These are phyloP conservation scores for Sporisorium graminicola DNA, from an alignment of 1,284 basidiomycete species.

Conservation along the genomic window DNA sequence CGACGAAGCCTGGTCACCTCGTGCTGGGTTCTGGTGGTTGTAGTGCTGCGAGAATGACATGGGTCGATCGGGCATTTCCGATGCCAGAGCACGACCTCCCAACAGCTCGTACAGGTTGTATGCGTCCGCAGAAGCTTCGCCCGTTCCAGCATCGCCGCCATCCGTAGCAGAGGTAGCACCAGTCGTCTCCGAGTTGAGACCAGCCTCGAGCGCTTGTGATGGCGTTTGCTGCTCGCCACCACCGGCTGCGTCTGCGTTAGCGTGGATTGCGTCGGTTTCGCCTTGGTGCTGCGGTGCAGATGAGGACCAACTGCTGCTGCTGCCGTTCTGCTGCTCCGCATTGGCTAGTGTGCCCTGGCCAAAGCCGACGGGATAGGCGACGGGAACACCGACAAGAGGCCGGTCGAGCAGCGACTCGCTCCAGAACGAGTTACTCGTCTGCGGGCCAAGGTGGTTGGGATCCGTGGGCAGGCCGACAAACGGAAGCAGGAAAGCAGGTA, in stretches of 20 bases:
- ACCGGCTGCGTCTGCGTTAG: neutral
- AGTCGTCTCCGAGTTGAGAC: constrained; percentile 4
- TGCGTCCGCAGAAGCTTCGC: constrained; percentile 29
- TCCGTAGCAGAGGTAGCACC: constrained; percentile 4
- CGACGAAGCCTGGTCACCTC: constrained; percentile 41
- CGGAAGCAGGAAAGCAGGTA: constrained; percentile 45
- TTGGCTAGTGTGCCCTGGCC: constrained; percentile 23
- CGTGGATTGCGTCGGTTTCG: constrained; percentile 4
- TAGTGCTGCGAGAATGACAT: constrained; percentile 58
- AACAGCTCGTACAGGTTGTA: constrained; percentile 50
- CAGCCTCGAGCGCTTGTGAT: constrained; percentile 14
- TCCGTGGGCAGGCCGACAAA: constrained; percentile 53
- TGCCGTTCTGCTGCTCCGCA: constrained; percentile 36
- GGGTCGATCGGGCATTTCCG: constrained; percentile 47
- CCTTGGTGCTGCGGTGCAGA: constrained; percentile 19
- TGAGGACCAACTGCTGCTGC: constrained; percentile 15
- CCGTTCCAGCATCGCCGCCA: constrained; percentile 8
- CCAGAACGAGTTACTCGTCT: constrained; percentile 44
- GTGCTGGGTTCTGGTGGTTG: constrained; percentile 46
- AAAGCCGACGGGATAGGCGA: constrained; percentile 46
- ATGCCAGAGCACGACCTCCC: constrained; percentile 25
- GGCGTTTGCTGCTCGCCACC: no score
- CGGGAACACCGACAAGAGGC: constrained; percentile 46
- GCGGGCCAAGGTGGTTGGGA: constrained; percentile 40
- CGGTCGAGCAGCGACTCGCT: constrained; percentile 49